Evolutionary conservation across 139 green algal genomes (phyloP).

Genomic region (Micractinium conductrix): DNA sequence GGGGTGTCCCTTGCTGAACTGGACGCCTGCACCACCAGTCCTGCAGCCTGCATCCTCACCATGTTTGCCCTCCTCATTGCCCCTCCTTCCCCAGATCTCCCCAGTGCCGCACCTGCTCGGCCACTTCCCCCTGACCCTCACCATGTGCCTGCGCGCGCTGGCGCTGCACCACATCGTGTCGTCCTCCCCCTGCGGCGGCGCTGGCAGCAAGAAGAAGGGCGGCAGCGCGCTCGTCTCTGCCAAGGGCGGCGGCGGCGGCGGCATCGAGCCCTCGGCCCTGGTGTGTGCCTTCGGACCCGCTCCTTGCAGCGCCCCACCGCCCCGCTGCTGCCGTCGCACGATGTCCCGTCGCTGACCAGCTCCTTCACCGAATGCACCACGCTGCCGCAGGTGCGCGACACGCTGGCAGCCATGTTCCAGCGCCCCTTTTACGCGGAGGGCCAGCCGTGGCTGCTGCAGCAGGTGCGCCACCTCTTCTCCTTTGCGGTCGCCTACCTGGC

Average conservation of each 20-base stretch:
- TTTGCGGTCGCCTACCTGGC: constrained; percentile 37
- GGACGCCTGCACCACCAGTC: no score
- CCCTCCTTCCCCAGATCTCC: constrained; percentile 16
- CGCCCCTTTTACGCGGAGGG: constrained; percentile 25
- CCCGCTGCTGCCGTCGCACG: no score
- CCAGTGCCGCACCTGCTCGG: constrained; percentile 29
- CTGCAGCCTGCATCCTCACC: no score
- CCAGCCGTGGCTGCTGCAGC: constrained; percentile 22
- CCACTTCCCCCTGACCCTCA: constrained; percentile 39
- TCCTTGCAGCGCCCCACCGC: no score
- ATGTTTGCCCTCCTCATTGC: no score
- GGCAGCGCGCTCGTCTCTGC: neutral
- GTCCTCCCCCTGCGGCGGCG: neutral
- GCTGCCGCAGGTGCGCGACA: neutral
- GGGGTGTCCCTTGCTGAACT: no score
- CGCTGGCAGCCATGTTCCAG: constrained; percentile 22
- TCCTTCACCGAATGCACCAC: no score
- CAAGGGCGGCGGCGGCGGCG: no score
- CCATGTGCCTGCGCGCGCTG: constrained; percentile 23
- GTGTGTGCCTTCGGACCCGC: no score
- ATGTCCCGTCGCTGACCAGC: no score
- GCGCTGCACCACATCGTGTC: neutral
- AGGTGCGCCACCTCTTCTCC: constrained; percentile 46
- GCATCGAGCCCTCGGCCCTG: no score
- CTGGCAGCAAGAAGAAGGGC: neutral